Conservation (phyloP, 805 yeast species). For the Teunomyces panamensis region DNA sequence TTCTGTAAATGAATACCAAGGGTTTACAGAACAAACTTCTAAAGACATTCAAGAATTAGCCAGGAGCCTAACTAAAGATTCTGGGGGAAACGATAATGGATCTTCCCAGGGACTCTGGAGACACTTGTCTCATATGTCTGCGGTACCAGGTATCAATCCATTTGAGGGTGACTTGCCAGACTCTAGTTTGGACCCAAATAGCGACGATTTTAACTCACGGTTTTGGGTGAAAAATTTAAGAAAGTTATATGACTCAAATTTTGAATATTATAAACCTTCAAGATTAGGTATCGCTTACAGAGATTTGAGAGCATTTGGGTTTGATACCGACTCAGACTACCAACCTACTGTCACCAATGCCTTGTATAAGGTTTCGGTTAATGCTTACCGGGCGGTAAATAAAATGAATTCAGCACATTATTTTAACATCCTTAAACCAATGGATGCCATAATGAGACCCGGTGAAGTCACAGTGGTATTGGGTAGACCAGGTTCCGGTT, state of each 20-base stretch:
- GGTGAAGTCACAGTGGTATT: constrained; percentile 41
- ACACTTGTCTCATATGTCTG: constrained; percentile 49
- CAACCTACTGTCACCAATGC: constrained; percentile 56
- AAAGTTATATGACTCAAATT: constrained; percentile 50
- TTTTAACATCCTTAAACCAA: constrained; percentile 32
- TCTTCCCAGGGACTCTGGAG: constrained; percentile 26
- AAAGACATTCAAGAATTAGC: constrained; percentile 20
- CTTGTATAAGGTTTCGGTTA: constrained; percentile 17
- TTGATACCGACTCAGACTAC: constrained; percentile 66
- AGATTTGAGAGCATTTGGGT: constrained; percentile 59
- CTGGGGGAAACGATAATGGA: background rate
- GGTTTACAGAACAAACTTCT: constrained; percentile 7
- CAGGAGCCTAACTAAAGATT: constrained; percentile 15
- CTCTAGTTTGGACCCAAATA: constrained; percentile 55
- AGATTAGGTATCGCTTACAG: constrained; percentile 59
- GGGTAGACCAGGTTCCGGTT: constrained; percentile 44
- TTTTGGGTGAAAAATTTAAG: constrained; percentile 68
- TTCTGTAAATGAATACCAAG: constrained; percentile 12
- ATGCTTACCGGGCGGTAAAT: constrained; percentile 14
- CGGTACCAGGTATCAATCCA: constrained; percentile 49
- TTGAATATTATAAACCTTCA: constrained; percentile 61
- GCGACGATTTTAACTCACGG: constrained; percentile 56
- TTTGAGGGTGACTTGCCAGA: constrained; percentile 21
- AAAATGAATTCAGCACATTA: constrained; percentile 22
- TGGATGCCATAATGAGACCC: constrained; percentile 35